Base-by-base conservation (phyloP, 148 eudicot species). In the Camellia sinensis region DNA sequence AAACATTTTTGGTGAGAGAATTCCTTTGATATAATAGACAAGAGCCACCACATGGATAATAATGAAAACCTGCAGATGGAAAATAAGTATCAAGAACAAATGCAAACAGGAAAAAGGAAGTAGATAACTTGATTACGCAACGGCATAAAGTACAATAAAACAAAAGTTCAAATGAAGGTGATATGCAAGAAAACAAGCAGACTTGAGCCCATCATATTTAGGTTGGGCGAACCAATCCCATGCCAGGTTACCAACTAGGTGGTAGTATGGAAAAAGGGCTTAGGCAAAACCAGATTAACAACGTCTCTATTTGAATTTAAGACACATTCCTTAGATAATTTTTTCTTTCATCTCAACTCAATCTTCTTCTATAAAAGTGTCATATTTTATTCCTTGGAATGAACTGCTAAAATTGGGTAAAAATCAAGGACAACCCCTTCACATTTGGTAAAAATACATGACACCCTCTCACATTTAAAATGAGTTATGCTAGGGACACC, bases 31-130 rank as follows among this genome's bases (percentile, higher is more conserved):
- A 77, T 93, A 92, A 82, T 93, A 89, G 67, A 91, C 97, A 82
- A 96, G 89, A 78, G 97, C 99, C 87, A 96, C 97, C 84, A 96
- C 97, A 78, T 96, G 97, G 86, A 95, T 84, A 76, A 96, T 91
- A 77, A 96, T 92, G 83, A 96, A 96, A 80, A 96, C 99, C 98
- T 95, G 93, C 74, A 87, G 8, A 79, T 9, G 50, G 52, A 65
- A 75, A 76, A 71, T 86, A 50, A 85, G 73, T 74, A 67, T 5
- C 70, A 67, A 64, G 15, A 43, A 68, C 12, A 56, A 15, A 41
- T n/a, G 37, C 19, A 15, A 73, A 52, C 52, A 18, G n/a, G 29
- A 37, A 67, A 1, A 43, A 46, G 0, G 10, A 46, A 2, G 11
- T 1, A 8, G 69, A 60, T 37, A 44, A 5, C 46, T 13, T 45